phyloP scores from a whole-genome alignment of 208 protist species.

The Trypanosoma theileri region DNA sequence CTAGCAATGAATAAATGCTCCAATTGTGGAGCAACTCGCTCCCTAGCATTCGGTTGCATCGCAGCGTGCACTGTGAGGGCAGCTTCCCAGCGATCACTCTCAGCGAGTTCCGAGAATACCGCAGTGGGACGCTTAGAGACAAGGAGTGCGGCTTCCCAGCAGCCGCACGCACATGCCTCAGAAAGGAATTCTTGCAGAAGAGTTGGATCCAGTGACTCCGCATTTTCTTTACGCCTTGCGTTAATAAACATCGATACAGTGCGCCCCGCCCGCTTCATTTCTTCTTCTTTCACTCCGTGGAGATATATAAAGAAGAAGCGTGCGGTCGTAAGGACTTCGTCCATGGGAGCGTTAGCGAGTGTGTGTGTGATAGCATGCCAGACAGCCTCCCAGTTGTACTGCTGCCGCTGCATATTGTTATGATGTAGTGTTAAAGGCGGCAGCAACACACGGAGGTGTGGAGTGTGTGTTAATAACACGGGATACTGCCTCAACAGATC shows the following conservation, averaged over 20 bases:
- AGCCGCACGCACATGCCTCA: conserved; percentile 17
- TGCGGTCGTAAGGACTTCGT: conserved; percentile 8
- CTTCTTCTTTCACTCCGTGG: not conserved
- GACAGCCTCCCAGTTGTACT: conserved; percentile 18
- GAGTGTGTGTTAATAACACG: conserved; percentile 9
- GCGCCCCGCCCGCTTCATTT: not conserved
- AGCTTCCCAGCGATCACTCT: conserved; percentile 14
- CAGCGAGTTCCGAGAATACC: conserved; percentile 25
- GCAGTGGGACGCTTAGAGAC: not conserved
- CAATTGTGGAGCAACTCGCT: conserved; percentile 6
- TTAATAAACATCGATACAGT: conserved; percentile 12
- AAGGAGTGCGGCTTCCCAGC: conserved; percentile 26
- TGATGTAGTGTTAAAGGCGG: conserved; percentile 1
- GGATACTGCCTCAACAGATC: conserved; percentile 17
- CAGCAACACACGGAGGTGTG: conserved; percentile 4
- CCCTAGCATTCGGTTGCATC: conserved; percentile 18
- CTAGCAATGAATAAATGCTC: conserved; percentile 30
- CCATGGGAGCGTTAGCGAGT: not conserved
- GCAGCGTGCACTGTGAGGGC: conserved; percentile 14
- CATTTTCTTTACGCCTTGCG: not conserved
- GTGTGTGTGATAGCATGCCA: conserved; percentile 8
- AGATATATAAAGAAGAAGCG: conserved; percentile 12
- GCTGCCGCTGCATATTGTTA: not conserved
- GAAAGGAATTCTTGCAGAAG: conserved; percentile 10
- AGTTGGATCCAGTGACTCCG: not conserved